phyloP scores from a whole-genome alignment of 805 yeast species.

The Soucietia sequanensis region DNA sequence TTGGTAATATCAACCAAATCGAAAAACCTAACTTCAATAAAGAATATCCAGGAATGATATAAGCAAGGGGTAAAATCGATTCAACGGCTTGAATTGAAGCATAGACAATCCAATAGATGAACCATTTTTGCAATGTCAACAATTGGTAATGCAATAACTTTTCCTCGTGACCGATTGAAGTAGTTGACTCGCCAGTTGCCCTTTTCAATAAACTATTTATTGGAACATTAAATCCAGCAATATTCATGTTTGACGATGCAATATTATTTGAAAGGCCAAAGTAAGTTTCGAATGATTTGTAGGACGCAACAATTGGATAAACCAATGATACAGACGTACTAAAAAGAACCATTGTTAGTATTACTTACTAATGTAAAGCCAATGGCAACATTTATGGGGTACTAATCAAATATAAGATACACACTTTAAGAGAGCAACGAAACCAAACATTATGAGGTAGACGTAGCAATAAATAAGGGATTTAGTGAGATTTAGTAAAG shows the following conservation, averaged over 20 bases:
- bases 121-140: constrained; percentile 39
- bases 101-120: constrained; percentile 63
- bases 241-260: constrained; percentile 30
- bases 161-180: constrained; percentile 11
- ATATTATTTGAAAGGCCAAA: constrained; percentile 26
- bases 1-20: constrained; percentile 60
- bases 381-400: no score
- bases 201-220: constrained; percentile 30
- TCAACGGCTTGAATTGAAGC: constrained; percentile 43
- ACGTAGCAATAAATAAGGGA: background rate
- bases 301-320: constrained; percentile 63
- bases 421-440: constrained; percentile 18
- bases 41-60: constrained; percentile 55
- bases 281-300: constrained; percentile 49
- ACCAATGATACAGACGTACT: constrained; percentile 43
- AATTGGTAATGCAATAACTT: constrained; percentile 20
- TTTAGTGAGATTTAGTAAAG: background rate
- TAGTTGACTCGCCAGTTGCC: constrained; percentile 17
- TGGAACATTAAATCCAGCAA: constrained; percentile 42
- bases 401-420: no score
- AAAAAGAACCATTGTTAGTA: no score
- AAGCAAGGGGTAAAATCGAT: constrained; percentile 42
- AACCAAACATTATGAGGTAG: constrained; percentile 10
- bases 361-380: no score
- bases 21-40: constrained; percentile 47